These are phyloP conservation scores for Gilbertella persicaria DNA, from an alignment of 371 early-diverging fungal species.

Conservation along the genomic window DNA sequence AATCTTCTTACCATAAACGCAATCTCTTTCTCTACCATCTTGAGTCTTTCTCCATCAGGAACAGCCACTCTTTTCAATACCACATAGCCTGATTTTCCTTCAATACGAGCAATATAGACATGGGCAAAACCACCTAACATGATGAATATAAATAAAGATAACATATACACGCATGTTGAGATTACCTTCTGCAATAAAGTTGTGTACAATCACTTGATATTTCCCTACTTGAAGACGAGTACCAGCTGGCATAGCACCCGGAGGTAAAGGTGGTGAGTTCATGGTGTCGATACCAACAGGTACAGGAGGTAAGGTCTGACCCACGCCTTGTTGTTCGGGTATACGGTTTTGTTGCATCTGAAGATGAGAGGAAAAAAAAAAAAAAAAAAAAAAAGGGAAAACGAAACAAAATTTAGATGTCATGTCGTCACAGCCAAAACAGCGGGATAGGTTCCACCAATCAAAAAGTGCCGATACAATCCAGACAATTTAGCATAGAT, in stretches of 20 bases:
- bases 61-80: constrained; percentile 82
- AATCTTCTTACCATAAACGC: constrained; percentile 65
- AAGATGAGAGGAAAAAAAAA: constrained; percentile 13
- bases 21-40: constrained; percentile 73
- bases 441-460: too few species aligned
- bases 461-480: too few species aligned
- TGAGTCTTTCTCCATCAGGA: constrained; percentile 67
- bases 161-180: not conserved
- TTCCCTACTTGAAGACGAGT: constrained; percentile 54
- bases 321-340: constrained; percentile 51
- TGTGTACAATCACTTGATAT: constrained; percentile 56
- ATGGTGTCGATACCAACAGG: constrained; percentile 44
- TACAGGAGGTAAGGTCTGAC: constrained; percentile 50
- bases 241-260: constrained; percentile 55
- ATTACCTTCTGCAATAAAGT: constrained; percentile 53
- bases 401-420: too few species aligned
- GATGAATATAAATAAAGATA: not conserved
- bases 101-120: constrained; percentile 78
- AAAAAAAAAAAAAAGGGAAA: not conserved
- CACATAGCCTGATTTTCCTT: constrained; percentile 53
- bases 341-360: constrained; percentile 34
- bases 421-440: too few species aligned
- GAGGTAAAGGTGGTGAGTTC: constrained; percentile 39
- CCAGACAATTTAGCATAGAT: too few species aligned
- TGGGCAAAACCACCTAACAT: constrained; percentile 81